Evolutionary conservation across 2,329 filamentous ascomycete species (phyloP).

Genomic region (Colletotrichum incanum): DNA sequence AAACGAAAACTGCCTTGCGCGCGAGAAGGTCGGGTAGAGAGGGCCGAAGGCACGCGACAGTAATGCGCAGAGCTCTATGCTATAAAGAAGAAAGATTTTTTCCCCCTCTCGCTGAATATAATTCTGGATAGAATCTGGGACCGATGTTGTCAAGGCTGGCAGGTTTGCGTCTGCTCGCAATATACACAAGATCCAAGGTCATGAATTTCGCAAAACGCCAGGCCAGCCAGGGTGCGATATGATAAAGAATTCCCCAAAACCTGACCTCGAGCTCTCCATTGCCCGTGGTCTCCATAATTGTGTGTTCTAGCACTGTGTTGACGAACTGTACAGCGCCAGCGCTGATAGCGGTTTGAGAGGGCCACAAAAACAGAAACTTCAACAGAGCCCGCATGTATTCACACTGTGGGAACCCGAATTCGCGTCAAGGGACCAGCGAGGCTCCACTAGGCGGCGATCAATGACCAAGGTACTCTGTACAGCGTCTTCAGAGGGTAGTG

Average conservation of each 20-base stretch:
- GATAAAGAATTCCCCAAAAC: background rate
- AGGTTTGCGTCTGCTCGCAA: background rate
- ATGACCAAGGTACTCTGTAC: background rate
- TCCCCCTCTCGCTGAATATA: background rate
- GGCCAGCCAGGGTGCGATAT: background rate
- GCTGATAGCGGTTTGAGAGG: too few relatives aligned
- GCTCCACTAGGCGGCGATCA: background rate
- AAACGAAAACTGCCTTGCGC: background rate
- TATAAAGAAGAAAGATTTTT: too few relatives aligned
- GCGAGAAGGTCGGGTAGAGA: background rate
- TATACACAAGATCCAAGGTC: background rate
- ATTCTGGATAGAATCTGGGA: background rate
- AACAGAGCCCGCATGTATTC: too few relatives aligned
- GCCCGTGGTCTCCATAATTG: background rate
- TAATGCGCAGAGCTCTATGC: background rate
- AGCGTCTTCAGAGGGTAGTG: background rate
- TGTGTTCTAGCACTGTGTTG: background rate
- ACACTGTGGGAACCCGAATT: background rate
- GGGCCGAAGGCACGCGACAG: background rate
- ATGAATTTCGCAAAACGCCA: background rate
- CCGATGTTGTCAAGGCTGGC: background rate
- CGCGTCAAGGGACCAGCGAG: background rate
- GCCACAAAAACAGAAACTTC: background rate
- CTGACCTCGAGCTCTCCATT: background rate
- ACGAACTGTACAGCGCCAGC: background rate